Evolutionary conservation across 2,329 filamentous ascomycete species (phyloP), one percentile per base, ranked within the genome.

Genomic region (Pezizomycotina sp.): DNA sequence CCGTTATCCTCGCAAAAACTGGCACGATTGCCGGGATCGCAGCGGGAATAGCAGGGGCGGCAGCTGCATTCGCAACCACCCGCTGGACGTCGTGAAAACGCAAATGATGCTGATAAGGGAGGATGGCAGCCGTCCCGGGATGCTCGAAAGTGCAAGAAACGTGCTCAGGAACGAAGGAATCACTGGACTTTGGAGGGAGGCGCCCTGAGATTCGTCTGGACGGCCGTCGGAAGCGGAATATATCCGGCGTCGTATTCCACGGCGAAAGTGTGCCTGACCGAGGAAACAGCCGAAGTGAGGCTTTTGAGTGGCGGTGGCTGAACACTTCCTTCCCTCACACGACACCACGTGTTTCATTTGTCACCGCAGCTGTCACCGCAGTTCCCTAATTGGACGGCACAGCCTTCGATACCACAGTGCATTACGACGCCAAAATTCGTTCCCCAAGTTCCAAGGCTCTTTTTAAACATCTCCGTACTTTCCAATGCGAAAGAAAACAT

Each of bases 241-340:
- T 92, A 92, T 62, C 60, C 92, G 26, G 80, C 81, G 15, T 76
- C 78, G 27, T 92, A 92, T 58, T 83, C 92, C 56, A 74, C 74
- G 46, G 76, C 78, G 6, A 74, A 81, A 52, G 61, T 69, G 24
- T 80, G 70, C 63, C 55, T 76, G 45, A 61, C 51, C 55, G 29
- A 54, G 57, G 34, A 66, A 62, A 45, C 57, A 60, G 34, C 54
- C 47, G 26, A 60, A 63, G 30, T 60, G 63, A 10, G 62, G 55
- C 57, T 82, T 25, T 53, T 75, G 26, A 51, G 69, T 6, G 77
- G 76, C 3, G 84, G 84, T 54, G 58, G 74, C 30, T 59, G 79
- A 40, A 79, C 84, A 59, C 86, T 79, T 79, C 53, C 77, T 29
- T 62, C 79, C 40, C 67, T 79, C 39, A 57, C 76, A 66, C 69